Evolutionary conservation across 805 yeast genomes (phyloP), one percentile per base, ranked within the genome.

Genomic region (Groenewaldozyma tartarivorans): DNA sequence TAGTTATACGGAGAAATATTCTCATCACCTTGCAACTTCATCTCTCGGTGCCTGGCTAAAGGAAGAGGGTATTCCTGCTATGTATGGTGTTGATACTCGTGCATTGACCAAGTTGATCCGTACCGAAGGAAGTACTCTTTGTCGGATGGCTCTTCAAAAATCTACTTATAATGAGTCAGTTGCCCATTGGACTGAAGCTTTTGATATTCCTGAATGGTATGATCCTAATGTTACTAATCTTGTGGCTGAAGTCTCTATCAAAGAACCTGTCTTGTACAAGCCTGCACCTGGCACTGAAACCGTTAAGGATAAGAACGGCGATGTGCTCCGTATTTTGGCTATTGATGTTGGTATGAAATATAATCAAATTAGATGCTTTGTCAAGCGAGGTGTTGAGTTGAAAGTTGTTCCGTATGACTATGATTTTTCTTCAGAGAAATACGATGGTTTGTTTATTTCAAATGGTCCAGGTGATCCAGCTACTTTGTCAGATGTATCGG

Each of bases 391-490:
- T 62, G 96, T 92, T 39, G 96, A 94, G 67, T 71, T 92, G 52
- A 75, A 78, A 59, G 96, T 92, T 42, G 96, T 92, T 36, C 97
- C 98, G 46, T 90, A 90, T 88, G 80, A 92, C 61, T 79, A 87
- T 59, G 95, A 87, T 63, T 80, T 82, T 62, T 68, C 82, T 47
- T 56, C 64, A 38, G 95, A 86, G 63, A 72, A 77, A 48, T 92
- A 81, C 60, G 98, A 92, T 62, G 99, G 98, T 70, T 72, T 92
- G 55, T 92, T 92, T 65, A 70, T 90, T 50, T 88, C 96, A 42
- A 92, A 92, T 65, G 99, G 99, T 69, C 99, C 99, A 21, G 99
- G 99, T 75, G 97, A 92, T 67, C 99, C 99, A 43, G 75, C 92
- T 34, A 85, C 83, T 43, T 72, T 92, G 77, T 62, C 76, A 35